Conservation (phyloP, 129 eudicot genomes). For the Artemisia argyi region DNA sequence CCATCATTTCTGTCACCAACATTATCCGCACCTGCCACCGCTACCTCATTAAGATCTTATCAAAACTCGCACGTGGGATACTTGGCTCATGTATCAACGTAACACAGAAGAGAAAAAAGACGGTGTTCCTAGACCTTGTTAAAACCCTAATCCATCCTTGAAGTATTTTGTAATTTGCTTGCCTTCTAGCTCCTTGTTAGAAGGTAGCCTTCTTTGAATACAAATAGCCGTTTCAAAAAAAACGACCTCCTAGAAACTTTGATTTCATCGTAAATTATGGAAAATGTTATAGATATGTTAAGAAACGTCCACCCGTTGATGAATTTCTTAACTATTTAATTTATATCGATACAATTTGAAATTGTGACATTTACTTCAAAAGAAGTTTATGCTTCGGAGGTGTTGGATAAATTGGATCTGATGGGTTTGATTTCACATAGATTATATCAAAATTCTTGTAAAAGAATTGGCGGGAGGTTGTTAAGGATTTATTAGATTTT, state of each 20-base stretch:
- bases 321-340: conserved; percentile 52
- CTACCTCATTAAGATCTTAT: no score
- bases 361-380: conserved; percentile 78
- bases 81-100: no score
- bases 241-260: conserved; percentile 41
- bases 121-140: no score
- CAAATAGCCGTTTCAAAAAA: no score
- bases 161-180: no score
- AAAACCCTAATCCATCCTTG: no score
- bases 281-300: conserved; percentile 54
- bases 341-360: conserved; percentile 49
- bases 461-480: conserved; percentile 57
- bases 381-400: conserved; percentile 72
- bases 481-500: conserved; percentile 62
- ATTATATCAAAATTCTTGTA: conserved; percentile 74
- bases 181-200: no score
- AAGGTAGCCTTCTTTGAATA: no score
- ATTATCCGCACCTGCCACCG: no score
- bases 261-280: conserved; percentile 80
- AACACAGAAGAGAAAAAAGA: no score
- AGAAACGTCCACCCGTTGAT: conserved; percentile 69
- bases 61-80: no score
- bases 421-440: conserved; percentile 52
- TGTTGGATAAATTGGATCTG: conserved; percentile 57
- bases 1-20: no score